These are phyloP conservation scores for Trypanosoma avium DNA, from an alignment of 208 protist species.

Conservation along the genomic window DNA sequence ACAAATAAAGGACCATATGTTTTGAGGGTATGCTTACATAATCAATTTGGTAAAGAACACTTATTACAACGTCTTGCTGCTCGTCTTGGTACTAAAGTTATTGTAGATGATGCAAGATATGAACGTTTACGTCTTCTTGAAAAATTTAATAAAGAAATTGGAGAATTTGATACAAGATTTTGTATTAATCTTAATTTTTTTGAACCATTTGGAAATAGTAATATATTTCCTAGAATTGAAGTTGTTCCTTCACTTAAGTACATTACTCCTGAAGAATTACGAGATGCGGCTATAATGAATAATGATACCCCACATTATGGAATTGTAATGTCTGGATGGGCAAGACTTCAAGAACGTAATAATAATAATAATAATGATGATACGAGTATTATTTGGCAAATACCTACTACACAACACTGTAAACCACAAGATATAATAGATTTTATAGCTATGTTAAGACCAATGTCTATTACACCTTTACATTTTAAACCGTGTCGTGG, in stretches of 20 bases:
- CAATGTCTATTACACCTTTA: constrained; percentile 62
- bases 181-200: constrained; percentile 4
- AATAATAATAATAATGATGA: neutral
- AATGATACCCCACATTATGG: constrained; percentile 55
- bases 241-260: constrained; percentile 44
- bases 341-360: constrained; percentile 35
- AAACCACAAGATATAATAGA: constrained; percentile 68
- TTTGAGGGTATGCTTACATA: constrained; percentile 77
- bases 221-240: constrained; percentile 52
- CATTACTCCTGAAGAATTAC: constrained; percentile 36
- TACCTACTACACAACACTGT: constrained; percentile 70
- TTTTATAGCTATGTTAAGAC: constrained; percentile 62
- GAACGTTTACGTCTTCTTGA: constrained; percentile 38
- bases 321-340: constrained; percentile 77
- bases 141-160: constrained; percentile 30
- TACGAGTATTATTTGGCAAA: constrained; percentile 51
- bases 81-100: constrained; percentile 46
- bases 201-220: constrained; percentile 27
- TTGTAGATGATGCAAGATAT: constrained; percentile 63
- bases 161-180: constrained; percentile 13
- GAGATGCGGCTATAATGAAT: constrained; percentile 21
- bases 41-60: constrained; percentile 82
- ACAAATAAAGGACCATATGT: constrained; percentile 32
- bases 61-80: constrained; percentile 59
- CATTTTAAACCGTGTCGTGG: constrained; percentile 55